Conservation (phyloP, 1,284 basidiomycete genomes). For the Boletus semigastroideus region DNA sequence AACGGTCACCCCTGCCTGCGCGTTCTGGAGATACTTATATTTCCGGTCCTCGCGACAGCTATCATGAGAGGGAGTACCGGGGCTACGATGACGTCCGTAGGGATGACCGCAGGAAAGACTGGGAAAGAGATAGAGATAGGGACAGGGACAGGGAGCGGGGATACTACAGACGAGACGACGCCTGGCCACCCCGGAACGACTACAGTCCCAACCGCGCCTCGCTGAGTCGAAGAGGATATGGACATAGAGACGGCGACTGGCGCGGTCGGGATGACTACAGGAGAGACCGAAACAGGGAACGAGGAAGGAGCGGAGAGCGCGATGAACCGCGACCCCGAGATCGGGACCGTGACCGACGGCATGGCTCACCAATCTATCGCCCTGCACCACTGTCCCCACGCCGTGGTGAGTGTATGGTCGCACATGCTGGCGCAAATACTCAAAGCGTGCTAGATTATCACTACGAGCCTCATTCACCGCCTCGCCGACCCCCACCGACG, state of each 20-base stretch:
- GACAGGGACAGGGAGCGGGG: conserved; percentile 15
- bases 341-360: conserved; percentile 22
- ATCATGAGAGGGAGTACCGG: conserved; percentile 27
- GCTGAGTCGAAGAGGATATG: conserved; percentile 16
- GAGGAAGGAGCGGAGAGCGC: conserved; percentile 27
- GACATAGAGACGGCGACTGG: conserved; percentile 21
- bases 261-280: conserved; percentile 27
- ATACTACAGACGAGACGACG: conserved; percentile 19
- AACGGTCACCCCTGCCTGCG: conserved; percentile 19
- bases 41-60: conserved; percentile 17
- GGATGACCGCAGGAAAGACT: conserved; percentile 28
- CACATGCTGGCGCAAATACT: neutral
- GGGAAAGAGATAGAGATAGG: conserved; percentile 23
- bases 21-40: conserved; percentile 20
- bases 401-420: conserved; percentile 20
- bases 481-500: conserved; percentile 19
- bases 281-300: conserved; percentile 27
- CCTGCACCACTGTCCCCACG: conserved; percentile 25
- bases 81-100: conserved; percentile 21
- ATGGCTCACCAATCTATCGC: conserved; percentile 16
- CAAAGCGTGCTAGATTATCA: conserved; percentile 14
- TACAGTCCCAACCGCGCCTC: conserved; percentile 19
- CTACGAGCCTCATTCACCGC: conserved; percentile 5
- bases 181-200: conserved; percentile 19
- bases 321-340: conserved; percentile 23